Evolutionary conservation across 257 asterid species (phyloP).

Genomic region (Nicotiana attenuata): DNA sequence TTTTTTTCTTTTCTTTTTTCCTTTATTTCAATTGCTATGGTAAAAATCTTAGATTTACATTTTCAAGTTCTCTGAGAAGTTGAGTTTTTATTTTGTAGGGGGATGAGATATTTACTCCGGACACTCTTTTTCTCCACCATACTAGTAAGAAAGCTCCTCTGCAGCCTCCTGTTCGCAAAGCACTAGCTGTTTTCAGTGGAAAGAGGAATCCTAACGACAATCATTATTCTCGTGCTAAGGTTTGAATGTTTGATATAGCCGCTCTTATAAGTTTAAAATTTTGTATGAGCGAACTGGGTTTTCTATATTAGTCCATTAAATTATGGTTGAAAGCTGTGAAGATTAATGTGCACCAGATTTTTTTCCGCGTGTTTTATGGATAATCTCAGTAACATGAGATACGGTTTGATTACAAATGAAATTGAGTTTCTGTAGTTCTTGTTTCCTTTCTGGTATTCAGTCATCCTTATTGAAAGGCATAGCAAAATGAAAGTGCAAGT

Average conservation of each 20-base stretch:
- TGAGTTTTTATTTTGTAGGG: conserved; percentile 32
- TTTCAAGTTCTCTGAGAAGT: background rate
- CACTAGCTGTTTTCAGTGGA: conserved; percentile 82
- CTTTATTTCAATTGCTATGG: background rate
- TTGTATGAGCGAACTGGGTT: background rate
- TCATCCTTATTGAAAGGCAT: background rate
- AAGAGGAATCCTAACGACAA: conserved; percentile 93
- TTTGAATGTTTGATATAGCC: background rate
- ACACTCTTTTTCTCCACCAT: conserved; percentile 63
- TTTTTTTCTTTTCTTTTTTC: background rate
- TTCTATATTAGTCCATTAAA: background rate
- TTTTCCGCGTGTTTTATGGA: background rate
- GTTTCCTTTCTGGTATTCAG: background rate
- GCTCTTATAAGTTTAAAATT: background rate
- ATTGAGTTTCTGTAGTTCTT: background rate
- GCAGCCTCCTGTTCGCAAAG: conserved; percentile 90
- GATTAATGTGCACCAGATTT: background rate
- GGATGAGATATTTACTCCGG: conserved; percentile 48
- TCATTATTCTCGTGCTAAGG: conserved; percentile 65
- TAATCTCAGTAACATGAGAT: background rate
- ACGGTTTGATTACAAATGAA: background rate
- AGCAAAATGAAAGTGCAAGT: background rate
- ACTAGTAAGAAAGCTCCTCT: conserved; percentile 65
- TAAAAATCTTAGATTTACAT: background rate
- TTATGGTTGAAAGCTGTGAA: background rate